Evolutionary conservation across 73 alveolate species (phyloP), one percentile per base, ranked within the genome.

Genomic region (Breviolum minutum): DNA sequence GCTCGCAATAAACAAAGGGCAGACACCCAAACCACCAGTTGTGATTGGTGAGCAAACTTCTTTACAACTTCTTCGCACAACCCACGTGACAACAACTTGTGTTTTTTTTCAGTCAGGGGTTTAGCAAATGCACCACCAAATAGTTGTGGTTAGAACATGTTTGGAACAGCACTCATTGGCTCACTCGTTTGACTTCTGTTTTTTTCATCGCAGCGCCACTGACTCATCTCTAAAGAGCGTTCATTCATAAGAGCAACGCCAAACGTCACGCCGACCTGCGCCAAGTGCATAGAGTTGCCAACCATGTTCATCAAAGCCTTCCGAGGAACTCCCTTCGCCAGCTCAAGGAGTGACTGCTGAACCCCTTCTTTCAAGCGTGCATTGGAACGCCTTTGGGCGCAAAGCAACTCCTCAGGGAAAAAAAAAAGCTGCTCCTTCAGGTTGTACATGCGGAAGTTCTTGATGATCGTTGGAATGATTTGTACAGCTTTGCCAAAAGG

Each of bases 211-310:
- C 60, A 73, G 8, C 14, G 11, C 82, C 82, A 10, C 82, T 24
- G 48, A 24, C 29, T 20, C 54, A 20, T 12, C 8, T 3, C n/a
- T 48, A 73, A 29, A 73, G 19, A 16, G n/a, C 19, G n/a, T 73
- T 73, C 54, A 73, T 29, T 16, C n/a, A n/a, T n/a, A n/a, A 84
- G 61, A 0, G 94, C 77, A 40, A 27, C 29, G 10, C 32, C 54
- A 13, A 84, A 27, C 48, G 61, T 76, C 8, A 60, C 69, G 22
- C 94, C 94, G 20, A 84, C 76, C 7, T 62, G 76, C 0, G 94
- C 77, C 62, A 84, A 22, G 27, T 27, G 20, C 94, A 84, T 84
- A 26, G 77, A 16, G n/a, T 84, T 84, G 26, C 94, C 94, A 9
- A 64, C 61, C 66, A 84, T n/a, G n/a, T n/a, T 48, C n/a, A 60